A percentile compares a stretch with the other conserved stretches of the same genome.
These are phyloP conservation scores for Coemansia sp. DNA, from an alignment of 192 early-diverging fungal genomes.

Conservation along the genomic window DNA sequence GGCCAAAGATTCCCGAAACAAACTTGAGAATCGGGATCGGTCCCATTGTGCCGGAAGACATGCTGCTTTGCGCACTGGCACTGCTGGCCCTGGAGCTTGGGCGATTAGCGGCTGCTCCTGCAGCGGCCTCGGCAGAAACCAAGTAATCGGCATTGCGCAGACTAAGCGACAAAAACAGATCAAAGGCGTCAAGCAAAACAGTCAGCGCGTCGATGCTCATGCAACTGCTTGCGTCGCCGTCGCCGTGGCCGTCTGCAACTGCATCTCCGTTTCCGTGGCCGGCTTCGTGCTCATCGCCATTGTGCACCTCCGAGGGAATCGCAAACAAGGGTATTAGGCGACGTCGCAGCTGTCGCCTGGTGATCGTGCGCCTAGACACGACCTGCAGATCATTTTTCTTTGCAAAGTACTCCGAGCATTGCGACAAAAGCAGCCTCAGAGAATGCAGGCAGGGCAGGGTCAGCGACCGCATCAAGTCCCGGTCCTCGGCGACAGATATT, in stretches of 20 bases:
- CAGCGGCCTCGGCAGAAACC: not conserved
- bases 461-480: constrained; percentile 22
- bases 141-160: constrained; percentile 25
- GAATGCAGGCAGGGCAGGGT: constrained; percentile 40
- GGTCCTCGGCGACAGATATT: not conserved
- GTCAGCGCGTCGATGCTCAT: constrained; percentile 27
- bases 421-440: constrained; percentile 33
- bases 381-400: constrained; percentile 4
- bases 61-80: constrained; percentile 8
- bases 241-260: not conserved
- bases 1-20: constrained; percentile 38
- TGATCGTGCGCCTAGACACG: constrained; percentile 1
- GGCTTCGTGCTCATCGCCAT: not conserved
- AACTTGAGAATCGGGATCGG: constrained; percentile 31
- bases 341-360: constrained; percentile 14
- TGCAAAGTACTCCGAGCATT: constrained; percentile 33
- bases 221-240: not conserved
- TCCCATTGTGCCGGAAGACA: constrained; percentile 13
- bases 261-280: not conserved
- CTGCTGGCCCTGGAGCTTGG: constrained; percentile 36
- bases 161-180: constrained; percentile 30
- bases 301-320: constrained; percentile 7
- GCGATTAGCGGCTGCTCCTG: constrained; percentile 5
- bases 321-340: constrained; percentile 35
- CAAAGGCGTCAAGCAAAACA: constrained; percentile 36